Conservation (phyloP, 768 basidiomycete genomes). For the Calocybe indica region DNA sequence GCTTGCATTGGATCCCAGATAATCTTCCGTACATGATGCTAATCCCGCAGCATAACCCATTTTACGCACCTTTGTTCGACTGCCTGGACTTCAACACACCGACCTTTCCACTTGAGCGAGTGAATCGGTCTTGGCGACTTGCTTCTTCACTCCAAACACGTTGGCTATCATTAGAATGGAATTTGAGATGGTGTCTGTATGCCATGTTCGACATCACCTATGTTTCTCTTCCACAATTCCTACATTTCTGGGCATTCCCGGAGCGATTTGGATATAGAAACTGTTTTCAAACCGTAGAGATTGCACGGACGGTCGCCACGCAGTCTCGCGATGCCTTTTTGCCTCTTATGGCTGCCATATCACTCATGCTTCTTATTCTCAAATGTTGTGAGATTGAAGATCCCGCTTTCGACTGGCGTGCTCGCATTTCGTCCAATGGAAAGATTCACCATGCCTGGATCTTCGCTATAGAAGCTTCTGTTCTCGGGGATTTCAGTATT, state of each 20-base stretch:
- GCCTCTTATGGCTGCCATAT: slow-evolving; percentile 8
- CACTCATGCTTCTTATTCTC: slow-evolving; percentile 4
- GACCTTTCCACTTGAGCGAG: no score
- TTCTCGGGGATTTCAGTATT: not conserved
- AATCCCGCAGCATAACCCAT: no score
- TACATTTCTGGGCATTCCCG: slow-evolving; percentile 4
- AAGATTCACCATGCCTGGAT: slow-evolving; percentile 8
- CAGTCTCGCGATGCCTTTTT: slow-evolving; percentile 9
- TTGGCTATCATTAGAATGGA: no score
- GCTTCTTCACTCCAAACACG: no score
- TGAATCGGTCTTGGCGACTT: no score
- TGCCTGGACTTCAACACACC: no score
- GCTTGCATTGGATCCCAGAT: no score
- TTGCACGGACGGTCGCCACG: not conserved
- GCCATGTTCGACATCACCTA: no score
- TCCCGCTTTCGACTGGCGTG: slow-evolving; percentile 4
- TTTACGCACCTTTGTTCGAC: no score
- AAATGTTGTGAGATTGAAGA: not conserved
- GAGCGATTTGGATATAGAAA: slow-evolving; percentile 2
- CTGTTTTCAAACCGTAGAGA: not conserved
- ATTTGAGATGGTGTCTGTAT: no score
- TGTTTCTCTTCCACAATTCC: not conserved
- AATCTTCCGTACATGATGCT: no score
- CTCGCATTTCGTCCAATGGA: not conserved
- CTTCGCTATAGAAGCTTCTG: slow-evolving; percentile 5